Evolutionary conservation across 2,329 filamentous ascomycete species (phyloP).

Genomic region (Colletotrichum phormii): DNA sequence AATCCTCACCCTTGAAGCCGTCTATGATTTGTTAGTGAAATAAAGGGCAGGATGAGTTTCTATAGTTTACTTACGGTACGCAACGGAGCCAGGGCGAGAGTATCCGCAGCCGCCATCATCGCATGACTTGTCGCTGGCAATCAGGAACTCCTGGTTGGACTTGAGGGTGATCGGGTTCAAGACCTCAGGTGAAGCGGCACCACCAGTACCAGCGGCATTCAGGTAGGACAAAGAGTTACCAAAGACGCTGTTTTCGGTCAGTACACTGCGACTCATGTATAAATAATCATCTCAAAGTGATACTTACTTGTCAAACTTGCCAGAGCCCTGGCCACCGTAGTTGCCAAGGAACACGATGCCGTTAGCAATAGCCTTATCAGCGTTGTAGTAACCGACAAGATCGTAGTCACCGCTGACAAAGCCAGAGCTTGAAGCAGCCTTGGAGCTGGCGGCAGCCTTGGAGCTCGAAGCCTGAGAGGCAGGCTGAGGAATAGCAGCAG

Average conservation of each 20-base stretch:
- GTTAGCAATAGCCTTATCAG: constrained; percentile 50
- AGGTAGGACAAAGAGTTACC: constrained; percentile 60
- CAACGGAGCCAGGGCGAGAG: constrained; percentile 54
- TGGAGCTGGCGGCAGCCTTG: constrained; percentile 16
- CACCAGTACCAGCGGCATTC: constrained; percentile 53
- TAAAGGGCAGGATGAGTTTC: too few relatives aligned
- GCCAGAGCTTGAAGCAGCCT: not conserved
- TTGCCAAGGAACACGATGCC: constrained; percentile 63
- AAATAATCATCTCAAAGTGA: not conserved
- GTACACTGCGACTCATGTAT: not conserved
- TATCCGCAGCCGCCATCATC: constrained; percentile 55
- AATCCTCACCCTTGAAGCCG: constrained; percentile 74
- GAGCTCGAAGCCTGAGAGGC: constrained; percentile 33
- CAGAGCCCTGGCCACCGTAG: constrained; percentile 56
- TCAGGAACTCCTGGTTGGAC: constrained; percentile 59
- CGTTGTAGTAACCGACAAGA: constrained; percentile 59
- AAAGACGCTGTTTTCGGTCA: constrained; percentile 48
- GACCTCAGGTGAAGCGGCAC: constrained; percentile 52
- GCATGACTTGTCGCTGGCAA: constrained; percentile 58
- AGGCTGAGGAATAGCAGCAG: constrained; percentile 25
- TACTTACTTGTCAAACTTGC: constrained; percentile 57
- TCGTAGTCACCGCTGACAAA: constrained; percentile 48
- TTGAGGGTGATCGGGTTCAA: constrained; percentile 53
- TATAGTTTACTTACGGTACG: constrained; percentile 52
- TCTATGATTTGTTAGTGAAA: constrained; percentile 54